A percentile compares a stretch with the other conserved stretches of the same genome.
These are phyloP conservation scores for Biscogniauxia sp. DNA, from an alignment of 2,329 filamentous ascomycete genomes.

Conservation along the genomic window DNA sequence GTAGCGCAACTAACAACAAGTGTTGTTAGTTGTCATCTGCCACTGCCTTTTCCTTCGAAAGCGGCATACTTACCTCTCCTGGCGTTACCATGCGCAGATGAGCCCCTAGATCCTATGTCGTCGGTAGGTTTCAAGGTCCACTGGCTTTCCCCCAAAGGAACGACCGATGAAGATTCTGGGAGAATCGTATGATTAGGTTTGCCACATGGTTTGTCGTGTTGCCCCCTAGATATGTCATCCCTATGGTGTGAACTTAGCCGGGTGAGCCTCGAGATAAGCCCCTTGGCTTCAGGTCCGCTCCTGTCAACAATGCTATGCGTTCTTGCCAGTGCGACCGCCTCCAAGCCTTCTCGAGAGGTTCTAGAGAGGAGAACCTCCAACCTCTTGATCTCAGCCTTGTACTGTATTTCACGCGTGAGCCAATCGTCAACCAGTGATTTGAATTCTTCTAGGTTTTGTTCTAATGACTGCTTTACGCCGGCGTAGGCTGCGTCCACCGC, in stretches of 20 bases:
- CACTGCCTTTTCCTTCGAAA: neutral
- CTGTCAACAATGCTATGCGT: constrained; percentile 42
- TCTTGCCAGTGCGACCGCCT: constrained; percentile 43
- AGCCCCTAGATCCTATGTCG: neutral
- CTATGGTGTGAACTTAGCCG: constrained; percentile 17
- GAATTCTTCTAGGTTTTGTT: constrained; percentile 36
- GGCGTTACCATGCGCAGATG: neutral
- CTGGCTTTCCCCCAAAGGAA: neutral
- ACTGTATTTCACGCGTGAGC: constrained; percentile 36
- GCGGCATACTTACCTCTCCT: neutral
- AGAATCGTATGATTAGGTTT: neutral
- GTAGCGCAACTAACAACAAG: constrained; percentile 9
- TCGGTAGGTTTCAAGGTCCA: neutral
- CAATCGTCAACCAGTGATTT: constrained; percentile 38
- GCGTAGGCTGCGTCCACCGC: constrained; percentile 24
- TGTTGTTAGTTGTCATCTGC: constrained; percentile 1
- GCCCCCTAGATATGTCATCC: constrained; percentile 10
- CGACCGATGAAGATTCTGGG: constrained; percentile 1
- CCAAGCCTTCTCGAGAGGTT: constrained; percentile 38
- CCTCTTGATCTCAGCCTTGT: constrained; percentile 39
- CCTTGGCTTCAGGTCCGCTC: constrained; percentile 27
- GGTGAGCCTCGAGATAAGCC: constrained; percentile 33
- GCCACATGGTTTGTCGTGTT: neutral
- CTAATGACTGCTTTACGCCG: constrained; percentile 30
- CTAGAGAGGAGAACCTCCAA: constrained; percentile 37